A percentile compares a stretch with the other conserved stretches of the same genome.
Evolutionary conservation across 2,329 filamentous ascomycete species (phyloP).

Genomic region (Claviceps maximensis): DNA sequence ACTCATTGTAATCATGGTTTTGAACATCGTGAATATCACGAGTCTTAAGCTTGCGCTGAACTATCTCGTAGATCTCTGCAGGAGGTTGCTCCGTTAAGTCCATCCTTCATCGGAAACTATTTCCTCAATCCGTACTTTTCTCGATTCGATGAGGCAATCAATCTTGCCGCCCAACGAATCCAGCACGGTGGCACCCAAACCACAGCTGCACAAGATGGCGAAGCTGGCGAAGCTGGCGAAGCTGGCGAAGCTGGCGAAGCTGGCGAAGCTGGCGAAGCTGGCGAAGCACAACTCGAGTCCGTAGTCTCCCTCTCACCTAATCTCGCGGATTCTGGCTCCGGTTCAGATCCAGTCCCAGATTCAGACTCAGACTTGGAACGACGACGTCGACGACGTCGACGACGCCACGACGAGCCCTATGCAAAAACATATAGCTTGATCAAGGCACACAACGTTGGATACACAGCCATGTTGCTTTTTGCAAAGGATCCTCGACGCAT

Average conservation of each 20-base stretch:
- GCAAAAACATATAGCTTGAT: conserved; percentile 57
- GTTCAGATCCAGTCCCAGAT: neutral
- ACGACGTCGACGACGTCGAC: neutral
- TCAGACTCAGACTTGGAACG: neutral
- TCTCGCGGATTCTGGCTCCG: neutral
- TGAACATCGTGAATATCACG: no score
- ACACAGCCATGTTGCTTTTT: conserved; percentile 84
- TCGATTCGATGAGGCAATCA: conserved; percentile 57
- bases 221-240: neutral
- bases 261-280: no score
- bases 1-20: no score
- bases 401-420: conserved; percentile 10
- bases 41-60: neutral
- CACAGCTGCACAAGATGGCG: neutral
- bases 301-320: conserved; percentile 8
- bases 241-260: neutral
- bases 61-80: conserved; percentile 54
- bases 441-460: conserved; percentile 62
- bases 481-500: conserved; percentile 51
- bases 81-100: conserved; percentile 74
- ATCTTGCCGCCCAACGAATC: conserved; percentile 44
- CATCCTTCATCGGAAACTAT: conserved; percentile 74
- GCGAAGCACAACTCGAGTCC: neutral
- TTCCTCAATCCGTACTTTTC: conserved; percentile 65
- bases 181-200: conserved; percentile 11